These are phyloP conservation scores for Micractinium sp. DNA, from an alignment of 139 green algal genomes.

Conservation along the genomic window DNA sequence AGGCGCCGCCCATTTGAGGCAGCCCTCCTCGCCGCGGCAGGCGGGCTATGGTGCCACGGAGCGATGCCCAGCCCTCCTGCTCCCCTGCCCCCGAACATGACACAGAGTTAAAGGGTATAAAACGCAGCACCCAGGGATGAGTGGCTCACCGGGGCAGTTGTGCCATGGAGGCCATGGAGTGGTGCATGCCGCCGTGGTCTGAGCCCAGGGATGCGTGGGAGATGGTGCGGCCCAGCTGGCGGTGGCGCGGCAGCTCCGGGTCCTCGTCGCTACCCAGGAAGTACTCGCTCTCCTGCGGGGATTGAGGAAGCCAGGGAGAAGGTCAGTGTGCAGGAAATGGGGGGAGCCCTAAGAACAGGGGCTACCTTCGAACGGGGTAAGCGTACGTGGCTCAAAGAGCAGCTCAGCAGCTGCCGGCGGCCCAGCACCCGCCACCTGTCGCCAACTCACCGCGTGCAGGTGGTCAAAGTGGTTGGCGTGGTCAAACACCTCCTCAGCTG, in stretches of 20 bases:
- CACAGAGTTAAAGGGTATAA: too few relatives aligned
- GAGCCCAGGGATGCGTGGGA: constrained; percentile 16
- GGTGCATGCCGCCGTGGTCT: constrained; percentile 32
- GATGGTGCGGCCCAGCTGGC: constrained; percentile 18
- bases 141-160: not conserved
- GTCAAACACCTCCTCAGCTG: constrained; percentile 74
- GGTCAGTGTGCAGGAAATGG: too few relatives aligned
- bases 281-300: constrained; percentile 31
- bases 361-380: too few relatives aligned
- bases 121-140: too few relatives aligned
- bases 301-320: not conserved
- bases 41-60: too few relatives aligned
- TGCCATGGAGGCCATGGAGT: constrained; percentile 11
- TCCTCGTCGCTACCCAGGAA: constrained; percentile 31
- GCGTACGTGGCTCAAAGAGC: too few relatives aligned
- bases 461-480: constrained; percentile 72
- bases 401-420: not conserved
- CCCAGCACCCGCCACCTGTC: not conserved
- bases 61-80: too few relatives aligned
- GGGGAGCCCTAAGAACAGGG: too few relatives aligned
- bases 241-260: constrained; percentile 11
- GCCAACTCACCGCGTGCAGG: constrained; percentile 54
- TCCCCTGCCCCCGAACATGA: too few relatives aligned
- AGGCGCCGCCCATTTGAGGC: too few relatives aligned
- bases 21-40: too few relatives aligned